phyloP scores from a whole-genome alignment of 106 monocot genomes.

The Dioscorea dumetorum region DNA sequence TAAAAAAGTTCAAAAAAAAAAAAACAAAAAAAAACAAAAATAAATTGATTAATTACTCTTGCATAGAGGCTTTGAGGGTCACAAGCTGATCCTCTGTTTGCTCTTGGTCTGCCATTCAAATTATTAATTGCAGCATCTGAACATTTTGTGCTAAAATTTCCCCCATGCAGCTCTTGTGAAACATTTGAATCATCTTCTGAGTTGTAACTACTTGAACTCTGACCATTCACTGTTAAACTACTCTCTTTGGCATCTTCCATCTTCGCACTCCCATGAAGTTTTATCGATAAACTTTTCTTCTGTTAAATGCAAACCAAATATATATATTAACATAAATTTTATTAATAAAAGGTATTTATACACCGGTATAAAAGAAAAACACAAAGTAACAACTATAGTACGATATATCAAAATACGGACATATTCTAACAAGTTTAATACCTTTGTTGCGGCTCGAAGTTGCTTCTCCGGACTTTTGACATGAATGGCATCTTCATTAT shows the following conservation, averaged over 20 bases:
- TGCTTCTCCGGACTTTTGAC: neutral
- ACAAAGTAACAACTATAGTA: too few relatives aligned
- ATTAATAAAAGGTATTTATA: too few relatives aligned
- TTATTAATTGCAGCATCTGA: slow-evolving; percentile 1
- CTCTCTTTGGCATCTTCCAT: slow-evolving; percentile 9
- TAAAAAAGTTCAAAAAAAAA: neutral
- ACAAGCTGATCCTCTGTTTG: slow-evolving; percentile 42
- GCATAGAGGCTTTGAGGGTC: slow-evolving; percentile 69
- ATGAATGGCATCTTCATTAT: neutral
- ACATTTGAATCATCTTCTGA: slow-evolving; percentile 43
- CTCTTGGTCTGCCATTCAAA: slow-evolving; percentile 30
- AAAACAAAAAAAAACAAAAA: neutral
- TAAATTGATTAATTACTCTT: slow-evolving; percentile 25
- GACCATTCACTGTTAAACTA: slow-evolving; percentile 1
- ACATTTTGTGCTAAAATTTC: slow-evolving; percentile 13
- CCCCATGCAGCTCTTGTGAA: slow-evolving; percentile 21
- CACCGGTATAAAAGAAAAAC: too few relatives aligned
- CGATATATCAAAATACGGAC: too few relatives aligned
- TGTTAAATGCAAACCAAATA: too few relatives aligned
- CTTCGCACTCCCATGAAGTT: slow-evolving; percentile 15
- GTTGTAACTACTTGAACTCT: slow-evolving; percentile 33
- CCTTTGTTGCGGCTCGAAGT: neutral
- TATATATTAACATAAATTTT: too few relatives aligned
- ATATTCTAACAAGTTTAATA: neutral
- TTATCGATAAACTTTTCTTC: slow-evolving; percentile 26